Base-by-base conservation (phyloP, 108 stramenopile species). In the Schizochytrium sp. region DNA sequence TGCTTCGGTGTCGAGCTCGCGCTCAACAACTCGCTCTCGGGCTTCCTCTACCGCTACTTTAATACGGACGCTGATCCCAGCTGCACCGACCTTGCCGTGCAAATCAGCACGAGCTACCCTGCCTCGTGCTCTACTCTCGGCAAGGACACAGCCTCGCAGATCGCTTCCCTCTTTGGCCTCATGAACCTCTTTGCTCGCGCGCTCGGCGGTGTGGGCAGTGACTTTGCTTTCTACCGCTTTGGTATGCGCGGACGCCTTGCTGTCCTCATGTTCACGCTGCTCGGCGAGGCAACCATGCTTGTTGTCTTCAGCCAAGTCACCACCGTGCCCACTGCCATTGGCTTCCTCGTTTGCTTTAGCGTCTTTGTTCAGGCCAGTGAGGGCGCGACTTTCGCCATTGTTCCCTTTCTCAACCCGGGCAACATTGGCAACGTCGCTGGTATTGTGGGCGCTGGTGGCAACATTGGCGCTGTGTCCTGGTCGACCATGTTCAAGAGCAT, bases 401-500 rank as follows among this genome's bases (percentile, higher is more conserved):
- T 91, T 19, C 91, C 91, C 18, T 91, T 91, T 89, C 45, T 91
- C 55, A 23, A 45, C 51, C 87, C 92, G 58, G 72, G 90, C 45
- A 90, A 90, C 48, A 92, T 90, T 18, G 91, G 92, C 23, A 59
- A 91, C 10, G 90, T 92, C 58, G 76, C 90, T 18, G 91, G 92
- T 29, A 89, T 92, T 14, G 90, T 90, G 19, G 92, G 92, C 47
- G 91, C 91, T 19, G 91, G 91, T 21, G 91, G 91, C 23, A 91
- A 91, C 91, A 58, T 92, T 28, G 92, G 91, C 14, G 92, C 91
- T 41, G 89, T 92, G 45, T 58, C 72, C 58, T 92, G 91, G 91
- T 88, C 88, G 5, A 87, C 91, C 5, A 83, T 83, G 76, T 83
- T 83, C 76, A 83, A 83, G 76, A 28, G 23, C 25, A 53, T 83